Conservation (phyloP, 2,329 filamentous ascomycete species). For the Paracamarosporium sp. region DNA sequence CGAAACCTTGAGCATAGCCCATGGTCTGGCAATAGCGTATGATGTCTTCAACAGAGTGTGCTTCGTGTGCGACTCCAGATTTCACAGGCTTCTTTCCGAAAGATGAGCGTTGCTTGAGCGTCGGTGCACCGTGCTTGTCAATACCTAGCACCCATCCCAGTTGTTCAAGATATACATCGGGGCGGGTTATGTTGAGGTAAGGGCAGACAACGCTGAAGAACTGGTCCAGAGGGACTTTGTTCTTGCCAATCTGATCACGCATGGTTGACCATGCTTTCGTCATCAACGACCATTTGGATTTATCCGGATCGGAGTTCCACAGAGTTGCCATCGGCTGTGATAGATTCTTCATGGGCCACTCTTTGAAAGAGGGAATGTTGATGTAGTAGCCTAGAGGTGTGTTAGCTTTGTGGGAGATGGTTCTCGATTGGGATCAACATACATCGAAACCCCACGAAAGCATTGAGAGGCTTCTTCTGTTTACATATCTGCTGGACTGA, state of each 20-base stretch:
- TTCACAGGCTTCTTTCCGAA: constrained; percentile 19
- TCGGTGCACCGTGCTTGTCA: constrained; percentile 31
- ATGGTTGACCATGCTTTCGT: constrained; percentile 63
- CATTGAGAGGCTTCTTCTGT: constrained; percentile 45
- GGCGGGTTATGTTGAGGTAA: constrained; percentile 55
- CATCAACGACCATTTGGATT: constrained; percentile 60
- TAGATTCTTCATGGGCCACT: constrained; percentile 59
- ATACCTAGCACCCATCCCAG: constrained; percentile 56
- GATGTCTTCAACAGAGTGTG: constrained; percentile 44
- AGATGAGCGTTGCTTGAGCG: constrained; percentile 21
- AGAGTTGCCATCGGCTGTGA: constrained; percentile 58
- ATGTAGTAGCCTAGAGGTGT: constrained; percentile 57
- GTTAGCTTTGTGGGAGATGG: constrained; percentile 8
- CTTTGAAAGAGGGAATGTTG: constrained; percentile 50
- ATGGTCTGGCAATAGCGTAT: constrained; percentile 31
- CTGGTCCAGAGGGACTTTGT: constrained; percentile 53
- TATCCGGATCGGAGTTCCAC: constrained; percentile 59
- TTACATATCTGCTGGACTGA: constrained; percentile 34
- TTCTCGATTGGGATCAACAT: constrained; percentile 12
- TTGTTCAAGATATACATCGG: constrained; percentile 53
- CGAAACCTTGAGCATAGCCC: constrained; percentile 30
- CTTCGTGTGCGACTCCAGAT: constrained; percentile 26
- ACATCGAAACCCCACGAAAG: constrained; percentile 47
- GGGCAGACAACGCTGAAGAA: constrained; percentile 57
- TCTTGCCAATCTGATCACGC: constrained; percentile 58